Base-by-base conservation (phyloP, 2,329 filamentous ascomycete genomes). In the Pseudocercospora eumusae region DNA sequence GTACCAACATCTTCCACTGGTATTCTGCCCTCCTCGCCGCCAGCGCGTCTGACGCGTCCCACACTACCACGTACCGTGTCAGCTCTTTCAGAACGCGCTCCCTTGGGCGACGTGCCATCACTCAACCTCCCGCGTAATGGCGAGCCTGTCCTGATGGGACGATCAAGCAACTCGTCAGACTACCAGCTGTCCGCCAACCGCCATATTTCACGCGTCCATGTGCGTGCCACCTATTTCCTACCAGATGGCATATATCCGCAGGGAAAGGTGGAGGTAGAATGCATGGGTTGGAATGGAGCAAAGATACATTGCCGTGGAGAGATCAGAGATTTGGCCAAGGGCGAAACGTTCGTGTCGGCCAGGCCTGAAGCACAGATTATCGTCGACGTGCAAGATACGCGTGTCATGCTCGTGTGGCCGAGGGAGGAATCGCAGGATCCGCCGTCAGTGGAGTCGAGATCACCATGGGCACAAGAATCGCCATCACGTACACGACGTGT, bases 141-240 rank as follows among this genome's bases (percentile, higher is more conserved):
- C 66, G 91, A 96, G 70, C 81, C 87, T 13, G 79, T 96, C 33
- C 83, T 89, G 64, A 95, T 99, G 89, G 95, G 95, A 66, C 86
- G 95, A 68, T 97, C 93, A 5, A 96, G 91, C 79, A 93, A 92
- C 77, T 96, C 93, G 13, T 96, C 92, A n/a, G 88, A 97, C 74
- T 95, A 93, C 76, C 93, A 97, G 78, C 84, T 99, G 13, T 95
- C 95, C 25, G 87, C 91, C 69, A 96, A 96, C 78, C 90, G 92
- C 52, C 86, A 96, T 63, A 92, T 99, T 66, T 98, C 95, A 72
- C 89, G 95, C 73, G 86, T 98, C 23, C 95, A 99, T 75, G 90
- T 97, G 76, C 89, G 91, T 78, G 93, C 92, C 66, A 86, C 88
- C 57, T 99, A 93, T 76, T 85, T 93, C 66, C 83, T 89, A 21